phyloP scores from a whole-genome alignment of 164 flowering plant genomes.

The Nymphaea thermarum region DNA sequence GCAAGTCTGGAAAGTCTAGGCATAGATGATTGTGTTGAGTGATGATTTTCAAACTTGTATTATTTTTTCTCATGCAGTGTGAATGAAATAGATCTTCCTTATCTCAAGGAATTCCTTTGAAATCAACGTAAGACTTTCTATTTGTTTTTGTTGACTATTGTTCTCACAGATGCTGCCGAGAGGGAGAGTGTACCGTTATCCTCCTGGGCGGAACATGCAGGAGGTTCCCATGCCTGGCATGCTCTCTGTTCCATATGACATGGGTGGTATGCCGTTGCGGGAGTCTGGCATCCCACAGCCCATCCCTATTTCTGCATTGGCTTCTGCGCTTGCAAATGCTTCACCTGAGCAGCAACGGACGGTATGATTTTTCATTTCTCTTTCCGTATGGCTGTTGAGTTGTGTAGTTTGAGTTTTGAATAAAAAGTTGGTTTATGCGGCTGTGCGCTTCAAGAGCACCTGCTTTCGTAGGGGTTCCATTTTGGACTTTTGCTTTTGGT shows the following conservation, averaged over 20 bases:
- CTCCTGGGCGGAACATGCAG: slow-evolving; percentile 63
- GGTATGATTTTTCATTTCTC: slow-evolving; percentile 20
- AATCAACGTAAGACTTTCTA: too few species aligned
- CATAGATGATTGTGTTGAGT: too few species aligned
- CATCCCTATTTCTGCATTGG: slow-evolving; percentile 45
- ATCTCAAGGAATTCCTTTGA: too few species aligned
- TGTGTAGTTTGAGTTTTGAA: too few species aligned
- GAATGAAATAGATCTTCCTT: too few species aligned
- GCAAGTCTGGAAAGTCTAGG: neutral
- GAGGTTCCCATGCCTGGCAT: slow-evolving; percentile 63
- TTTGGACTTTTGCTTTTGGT: too few species aligned
- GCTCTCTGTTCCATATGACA: slow-evolving; percentile 53
- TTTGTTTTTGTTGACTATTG: neutral
- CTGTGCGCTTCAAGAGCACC: too few species aligned
- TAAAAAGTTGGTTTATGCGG: too few species aligned
- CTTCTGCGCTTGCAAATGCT: slow-evolving; percentile 75
- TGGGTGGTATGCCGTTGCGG: slow-evolving; percentile 43
- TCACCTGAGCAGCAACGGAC: slow-evolving; percentile 69
- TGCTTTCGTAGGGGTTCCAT: neutral
- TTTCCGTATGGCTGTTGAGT: too few species aligned
- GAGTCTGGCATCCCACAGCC: slow-evolving; percentile 41
- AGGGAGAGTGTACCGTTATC: slow-evolving; percentile 65
- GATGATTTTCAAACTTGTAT: neutral
- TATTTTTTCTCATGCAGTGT: neutral
- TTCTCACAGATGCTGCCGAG: slow-evolving; percentile 64